Evolutionary conservation across 805 yeast genomes (phyloP).

Genomic region (Nematodospora valgi): DNA sequence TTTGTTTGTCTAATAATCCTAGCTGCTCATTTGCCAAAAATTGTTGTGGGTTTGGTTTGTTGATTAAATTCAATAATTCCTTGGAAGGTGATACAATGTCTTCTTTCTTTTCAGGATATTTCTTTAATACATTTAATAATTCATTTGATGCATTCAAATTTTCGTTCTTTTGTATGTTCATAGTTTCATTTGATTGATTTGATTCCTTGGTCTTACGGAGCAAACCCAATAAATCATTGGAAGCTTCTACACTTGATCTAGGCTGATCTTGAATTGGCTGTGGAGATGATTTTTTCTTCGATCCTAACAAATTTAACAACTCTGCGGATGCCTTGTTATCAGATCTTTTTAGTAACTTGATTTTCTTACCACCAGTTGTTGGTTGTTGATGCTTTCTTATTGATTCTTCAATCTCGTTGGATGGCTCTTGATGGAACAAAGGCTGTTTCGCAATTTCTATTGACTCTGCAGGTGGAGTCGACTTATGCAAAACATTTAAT

Average conservation of each 20-base stretch:
- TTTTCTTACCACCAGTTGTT: conserved; percentile 20
- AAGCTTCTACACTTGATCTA: background rate
- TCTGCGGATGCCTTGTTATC: conserved; percentile 9
- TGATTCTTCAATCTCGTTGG: conserved; percentile 23
- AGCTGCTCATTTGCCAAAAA: too few species aligned
- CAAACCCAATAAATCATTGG: conserved; percentile 2
- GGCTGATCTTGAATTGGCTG: conserved; percentile 1
- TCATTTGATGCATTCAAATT: conserved; percentile 14
- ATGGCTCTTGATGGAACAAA: conserved; percentile 11
- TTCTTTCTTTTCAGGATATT: conserved; percentile 4
- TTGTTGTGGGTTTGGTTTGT: conserved; percentile 5
- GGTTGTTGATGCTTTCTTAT: conserved; percentile 7
- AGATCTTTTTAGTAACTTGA: conserved; percentile 27
- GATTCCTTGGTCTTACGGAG: conserved; percentile 1
- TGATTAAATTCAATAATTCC: conserved; percentile 16
- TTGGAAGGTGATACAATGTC: conserved; percentile 11
- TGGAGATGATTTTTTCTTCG: conserved; percentile 5
- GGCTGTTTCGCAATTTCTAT: background rate
- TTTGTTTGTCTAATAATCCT: conserved; percentile 3
- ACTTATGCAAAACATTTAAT: background rate
- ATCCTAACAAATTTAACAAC: conserved; percentile 13
- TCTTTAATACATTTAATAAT: conserved; percentile 15
- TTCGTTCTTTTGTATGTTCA: too few species aligned
- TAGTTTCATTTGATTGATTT: background rate
- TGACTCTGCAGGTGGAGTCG: background rate